Base-by-base conservation (phyloP, 1,284 basidiomycete species). In the Calocybe gambosa region DNA sequence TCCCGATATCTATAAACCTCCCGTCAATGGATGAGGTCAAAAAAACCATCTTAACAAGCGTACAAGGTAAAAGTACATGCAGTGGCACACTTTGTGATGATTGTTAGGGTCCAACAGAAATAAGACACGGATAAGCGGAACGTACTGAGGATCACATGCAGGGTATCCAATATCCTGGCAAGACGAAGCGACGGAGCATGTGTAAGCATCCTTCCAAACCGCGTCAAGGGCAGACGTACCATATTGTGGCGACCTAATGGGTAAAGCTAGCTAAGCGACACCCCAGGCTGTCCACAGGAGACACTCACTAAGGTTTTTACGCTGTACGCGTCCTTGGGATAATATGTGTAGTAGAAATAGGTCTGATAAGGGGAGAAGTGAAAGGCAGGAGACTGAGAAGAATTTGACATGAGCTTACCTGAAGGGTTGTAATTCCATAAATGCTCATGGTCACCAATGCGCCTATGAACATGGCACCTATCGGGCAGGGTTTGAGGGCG, bases 61-160 rank as follows among this genome's bases (percentile, higher is more conserved):
- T 52, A 72, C 70, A 36, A 73, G 64, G 49, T 71, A 73, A 45
- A 60, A 51, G 52, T 73, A 64, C 51, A 71, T 58, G 5, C 64
- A 50, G 55, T 73, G 68, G 38, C 65, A 67, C 62, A 71, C 70
- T 73, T 49, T 9, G 28, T 29, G 28, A 3, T 5, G 9, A n/a
- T n/a, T n/a, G 28, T 29, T 9, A 29, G 28, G 10, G 3, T 16
- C n/a, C 19, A 36, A 36, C n/a, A 3, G 3, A 10, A 13, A 29
- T 29, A 10, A 29, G 10, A 29, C 28, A 29, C 13, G 31, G 15
- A 15, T 34, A 16, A 15, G 36, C 16, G 7, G 31, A 26, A 53
- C 70, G 43, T 45, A 71, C 71, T 68, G 37, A 74, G 58, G 28
- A 62, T 58, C 19, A 68, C 59, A 54, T 73, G 70, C 5, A 68